phyloP scores from a whole-genome alignment of 139 green algal species.

The Chlorella sorokiniana region DNA sequence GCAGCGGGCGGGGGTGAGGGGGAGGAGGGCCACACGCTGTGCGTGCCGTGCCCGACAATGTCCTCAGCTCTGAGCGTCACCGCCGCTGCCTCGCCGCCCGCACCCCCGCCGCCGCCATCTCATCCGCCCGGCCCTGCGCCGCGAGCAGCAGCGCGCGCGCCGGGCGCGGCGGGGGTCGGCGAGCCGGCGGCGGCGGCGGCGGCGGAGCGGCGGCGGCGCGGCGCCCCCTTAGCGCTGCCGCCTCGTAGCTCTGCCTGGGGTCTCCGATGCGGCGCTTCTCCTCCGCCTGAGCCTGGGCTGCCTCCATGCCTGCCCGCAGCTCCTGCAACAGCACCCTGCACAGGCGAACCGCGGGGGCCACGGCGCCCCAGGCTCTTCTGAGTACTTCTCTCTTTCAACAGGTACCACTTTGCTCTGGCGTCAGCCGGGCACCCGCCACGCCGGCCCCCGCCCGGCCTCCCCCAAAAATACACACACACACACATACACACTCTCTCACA shows the following conservation, averaged over 20 bases:
- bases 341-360: background rate
- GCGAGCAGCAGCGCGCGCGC: background rate
- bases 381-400: too few species aligned
- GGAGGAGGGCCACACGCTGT: too few species aligned
- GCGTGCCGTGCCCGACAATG: conserved; percentile 7
- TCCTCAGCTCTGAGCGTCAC: background rate
- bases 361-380: too few species aligned
- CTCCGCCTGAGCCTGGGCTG: background rate
- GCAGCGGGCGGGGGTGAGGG: too few species aligned
- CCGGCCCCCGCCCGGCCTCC: too few species aligned
- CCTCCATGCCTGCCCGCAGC: conserved; percentile 11
- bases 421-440: too few species aligned
- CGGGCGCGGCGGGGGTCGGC: too few species aligned
- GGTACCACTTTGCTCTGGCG: too few species aligned
- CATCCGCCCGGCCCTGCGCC: too few species aligned
- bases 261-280: conserved; percentile 27
- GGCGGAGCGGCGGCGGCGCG: too few species aligned
- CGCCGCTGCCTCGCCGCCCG: background rate
- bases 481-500: too few species aligned
- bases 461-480: too few species aligned
- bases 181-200: background rate
- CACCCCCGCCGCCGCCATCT: background rate
- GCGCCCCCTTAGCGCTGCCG: conserved; percentile 1
- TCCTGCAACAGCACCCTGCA: conserved; percentile 15
- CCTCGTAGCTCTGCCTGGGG: conserved; percentile 39